phyloP scores from a whole-genome alignment of 1,284 basidiomycete genomes.

The Ceratobasidium papillatum region DNA sequence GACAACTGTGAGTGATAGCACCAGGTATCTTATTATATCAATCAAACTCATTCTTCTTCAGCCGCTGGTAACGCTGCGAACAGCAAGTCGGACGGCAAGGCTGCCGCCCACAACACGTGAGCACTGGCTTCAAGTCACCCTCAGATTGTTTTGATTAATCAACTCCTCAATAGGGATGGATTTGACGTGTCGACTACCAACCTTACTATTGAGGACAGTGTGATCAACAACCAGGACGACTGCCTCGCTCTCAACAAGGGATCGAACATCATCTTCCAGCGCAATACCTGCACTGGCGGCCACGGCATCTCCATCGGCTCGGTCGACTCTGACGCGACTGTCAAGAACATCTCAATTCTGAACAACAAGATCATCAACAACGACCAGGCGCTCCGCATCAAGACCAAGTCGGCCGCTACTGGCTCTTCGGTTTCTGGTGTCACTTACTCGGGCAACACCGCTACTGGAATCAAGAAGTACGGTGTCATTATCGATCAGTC shows the following conservation, averaged over 20 bases:
- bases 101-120: conserved; percentile 56
- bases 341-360: conserved; percentile 45
- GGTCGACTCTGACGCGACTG: conserved; percentile 44
- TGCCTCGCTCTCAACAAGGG: conserved; percentile 47
- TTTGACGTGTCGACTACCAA: conserved; percentile 39
- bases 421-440: conserved; percentile 44
- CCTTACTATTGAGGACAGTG: conserved; percentile 43
- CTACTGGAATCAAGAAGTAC: conserved; percentile 44
- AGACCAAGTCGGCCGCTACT: conserved; percentile 46
- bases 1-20: conserved; percentile 52
- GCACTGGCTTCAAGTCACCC: neutral
- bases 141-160: neutral
- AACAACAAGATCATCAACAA: conserved; percentile 45
- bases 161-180: conserved; percentile 17
- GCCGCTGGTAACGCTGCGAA: conserved; percentile 57
- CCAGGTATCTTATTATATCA: neutral
- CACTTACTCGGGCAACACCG: conserved; percentile 46
- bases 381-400: conserved; percentile 47
- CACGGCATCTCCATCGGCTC: conserved; percentile 47
- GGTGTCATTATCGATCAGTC: conserved; percentile 46
- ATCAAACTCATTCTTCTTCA: conserved; percentile 38
- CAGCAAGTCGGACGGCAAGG: conserved; percentile 55
- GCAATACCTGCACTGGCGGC: conserved; percentile 46
- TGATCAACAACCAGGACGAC: conserved; percentile 47
- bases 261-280: conserved; percentile 44